Conservation (phyloP, 23 red algal species). For the Gracilaria gracilis region DNA sequence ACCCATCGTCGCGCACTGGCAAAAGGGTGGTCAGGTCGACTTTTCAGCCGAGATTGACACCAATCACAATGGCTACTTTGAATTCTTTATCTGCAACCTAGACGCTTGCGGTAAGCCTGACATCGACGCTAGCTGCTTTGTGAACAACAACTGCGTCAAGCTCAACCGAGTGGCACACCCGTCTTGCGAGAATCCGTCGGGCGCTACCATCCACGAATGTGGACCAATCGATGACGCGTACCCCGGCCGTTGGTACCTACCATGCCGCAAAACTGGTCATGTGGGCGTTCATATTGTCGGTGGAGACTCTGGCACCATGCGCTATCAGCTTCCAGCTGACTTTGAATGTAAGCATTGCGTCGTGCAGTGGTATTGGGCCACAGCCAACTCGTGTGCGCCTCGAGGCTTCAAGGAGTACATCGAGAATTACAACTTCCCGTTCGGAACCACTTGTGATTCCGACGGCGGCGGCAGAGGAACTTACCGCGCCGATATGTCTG, state of each 20-base stretch:
- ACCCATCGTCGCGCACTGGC: slow-evolving; percentile 51
- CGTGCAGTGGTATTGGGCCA: slow-evolving; percentile 77
- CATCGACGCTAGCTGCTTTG: slow-evolving; percentile 50
- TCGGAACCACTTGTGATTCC: slow-evolving; percentile 59
- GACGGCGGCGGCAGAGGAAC: slow-evolving; percentile 52
- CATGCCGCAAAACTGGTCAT: slow-evolving; percentile 57
- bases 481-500: slow-evolving; percentile 40
- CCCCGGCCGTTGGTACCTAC: slow-evolving; percentile 66
- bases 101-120: slow-evolving; percentile 40
- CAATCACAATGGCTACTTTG: slow-evolving; percentile 74
- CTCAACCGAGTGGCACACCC: slow-evolving; percentile 44
- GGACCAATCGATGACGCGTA: slow-evolving; percentile 71
- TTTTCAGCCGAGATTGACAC: slow-evolving; percentile 66
- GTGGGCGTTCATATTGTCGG: slow-evolving; percentile 71
- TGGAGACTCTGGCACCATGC: slow-evolving; percentile 57
- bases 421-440: slow-evolving; percentile 39
- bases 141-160: slow-evolving; percentile 37
- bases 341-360: slow-evolving; percentile 53
- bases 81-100: slow-evolving; percentile 73
- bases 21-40: slow-evolving; percentile 41
- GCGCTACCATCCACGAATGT: slow-evolving; percentile 50
- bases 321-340: slow-evolving; percentile 53
- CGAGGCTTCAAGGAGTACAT: slow-evolving; percentile 61
- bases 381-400: slow-evolving; percentile 69
- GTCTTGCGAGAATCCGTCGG: slow-evolving; percentile 39